These are phyloP conservation scores for Pseudogymnoascus sp. DNA, from an alignment of 2,329 filamentous ascomycete species.

Conservation along the genomic window DNA sequence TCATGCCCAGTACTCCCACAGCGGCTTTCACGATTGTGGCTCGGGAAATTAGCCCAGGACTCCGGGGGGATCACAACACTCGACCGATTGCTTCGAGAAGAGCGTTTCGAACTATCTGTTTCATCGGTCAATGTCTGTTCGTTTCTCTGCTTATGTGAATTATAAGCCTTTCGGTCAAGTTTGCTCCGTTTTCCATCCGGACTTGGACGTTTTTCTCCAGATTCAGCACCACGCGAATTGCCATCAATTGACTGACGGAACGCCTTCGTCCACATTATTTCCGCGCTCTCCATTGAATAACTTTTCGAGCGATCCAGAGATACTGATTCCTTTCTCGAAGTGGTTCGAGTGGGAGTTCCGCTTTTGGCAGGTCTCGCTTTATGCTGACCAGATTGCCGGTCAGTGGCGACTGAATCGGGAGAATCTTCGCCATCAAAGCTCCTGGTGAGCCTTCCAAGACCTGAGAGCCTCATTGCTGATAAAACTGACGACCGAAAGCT, in stretches of 20 bases:
- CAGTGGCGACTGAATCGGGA: not conserved
- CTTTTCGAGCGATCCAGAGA: not conserved
- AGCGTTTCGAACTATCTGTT: not conserved
- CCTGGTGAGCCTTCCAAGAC: not conserved
- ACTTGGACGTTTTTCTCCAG: not conserved
- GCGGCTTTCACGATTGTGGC: slow-evolving; percentile 21
- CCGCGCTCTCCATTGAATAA: not conserved
- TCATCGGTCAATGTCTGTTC: not conserved
- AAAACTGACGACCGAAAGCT: not conserved
- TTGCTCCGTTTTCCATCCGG: not conserved
- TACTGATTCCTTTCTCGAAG: not conserved
- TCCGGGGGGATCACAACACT: slow-evolving; percentile 17
- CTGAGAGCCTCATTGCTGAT: not conserved
- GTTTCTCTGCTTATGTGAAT: not conserved
- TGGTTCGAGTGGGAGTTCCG: not conserved
- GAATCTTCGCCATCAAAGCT: not conserved
- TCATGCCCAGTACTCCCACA: slow-evolving; percentile 14
- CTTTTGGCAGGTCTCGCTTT: not conserved
- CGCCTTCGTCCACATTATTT: not conserved
- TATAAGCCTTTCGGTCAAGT: not conserved
- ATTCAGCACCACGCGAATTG: not conserved
- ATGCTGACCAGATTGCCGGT: not conserved
- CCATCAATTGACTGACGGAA: not conserved
- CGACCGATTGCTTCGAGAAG: not conserved
- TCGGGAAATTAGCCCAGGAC: slow-evolving; percentile 23